These are phyloP conservation scores for Candida loeiensis DNA, from an alignment of 805 yeast species.

Conservation along the genomic window DNA sequence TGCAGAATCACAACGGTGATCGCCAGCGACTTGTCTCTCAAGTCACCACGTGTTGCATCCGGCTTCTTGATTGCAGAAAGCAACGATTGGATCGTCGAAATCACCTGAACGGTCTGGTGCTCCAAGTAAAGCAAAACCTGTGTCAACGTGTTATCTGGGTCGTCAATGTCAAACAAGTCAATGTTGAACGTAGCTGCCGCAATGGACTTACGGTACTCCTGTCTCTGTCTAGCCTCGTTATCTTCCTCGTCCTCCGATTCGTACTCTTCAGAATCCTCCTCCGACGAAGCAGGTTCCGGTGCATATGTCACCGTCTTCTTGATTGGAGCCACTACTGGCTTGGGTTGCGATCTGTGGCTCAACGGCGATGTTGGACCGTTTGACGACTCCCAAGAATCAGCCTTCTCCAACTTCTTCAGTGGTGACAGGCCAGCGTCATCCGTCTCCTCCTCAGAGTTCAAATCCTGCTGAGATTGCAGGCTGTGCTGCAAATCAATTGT, in stretches of 20 bases:
- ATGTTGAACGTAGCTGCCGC: slow-evolving; percentile 62
- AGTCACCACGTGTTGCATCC: slow-evolving; percentile 68
- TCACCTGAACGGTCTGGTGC: slow-evolving; percentile 90
- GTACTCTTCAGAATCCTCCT: slow-evolving; percentile 18
- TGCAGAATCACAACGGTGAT: slow-evolving; percentile 75
- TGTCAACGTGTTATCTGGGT: slow-evolving; percentile 84
- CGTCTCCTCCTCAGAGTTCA: slow-evolving; percentile 6
- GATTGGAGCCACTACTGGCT: background rate
- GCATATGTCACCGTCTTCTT: slow-evolving; percentile 9
- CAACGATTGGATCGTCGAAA: slow-evolving; percentile 81
- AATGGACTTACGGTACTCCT: slow-evolving; percentile 44
- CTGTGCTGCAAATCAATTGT: slow-evolving; percentile 9
- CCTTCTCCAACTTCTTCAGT: slow-evolving; percentile 8
- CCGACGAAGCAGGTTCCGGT: slow-evolving; percentile 6
- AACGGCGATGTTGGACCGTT: slow-evolving; percentile 7
- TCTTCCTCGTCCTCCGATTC: slow-evolving; percentile 23
- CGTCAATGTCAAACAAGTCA: slow-evolving; percentile 73
- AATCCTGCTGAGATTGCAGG: slow-evolving; percentile 1
- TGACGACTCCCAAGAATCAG: slow-evolving; percentile 2
- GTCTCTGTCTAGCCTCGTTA: slow-evolving; percentile 38
- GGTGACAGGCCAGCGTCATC: slow-evolving; percentile 6
- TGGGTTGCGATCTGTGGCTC: slow-evolving; percentile 1
- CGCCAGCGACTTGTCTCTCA: slow-evolving; percentile 70
- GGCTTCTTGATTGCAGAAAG: slow-evolving; percentile 74
- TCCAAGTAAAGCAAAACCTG: slow-evolving; percentile 83